Conservation (phyloP, 495 filamentous ascomycete species). For the Penicillium subrubescens region DNA sequence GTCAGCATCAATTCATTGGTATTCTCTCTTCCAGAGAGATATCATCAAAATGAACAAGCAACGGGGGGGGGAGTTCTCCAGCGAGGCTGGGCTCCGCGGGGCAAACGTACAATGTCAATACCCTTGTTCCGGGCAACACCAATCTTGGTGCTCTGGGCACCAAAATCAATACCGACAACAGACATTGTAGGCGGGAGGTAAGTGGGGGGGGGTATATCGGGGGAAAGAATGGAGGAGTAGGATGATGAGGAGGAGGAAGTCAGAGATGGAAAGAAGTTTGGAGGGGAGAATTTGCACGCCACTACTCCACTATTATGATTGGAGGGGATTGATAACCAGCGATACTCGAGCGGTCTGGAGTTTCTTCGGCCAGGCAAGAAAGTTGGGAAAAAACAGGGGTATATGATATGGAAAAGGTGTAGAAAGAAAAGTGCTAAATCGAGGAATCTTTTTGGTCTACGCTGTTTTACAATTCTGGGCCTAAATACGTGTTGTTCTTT, state of each 20-base stretch:
- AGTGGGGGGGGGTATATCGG: slow-evolving; percentile 17
- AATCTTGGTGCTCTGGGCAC: slow-evolving; percentile 94
- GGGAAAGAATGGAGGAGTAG: slow-evolving; percentile 18
- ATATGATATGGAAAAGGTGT: background rate
- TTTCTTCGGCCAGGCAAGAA: background rate
- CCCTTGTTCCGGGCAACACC: slow-evolving; percentile 96
- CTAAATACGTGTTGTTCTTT: slow-evolving; percentile 24
- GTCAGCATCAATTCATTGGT: slow-evolving; percentile 28
- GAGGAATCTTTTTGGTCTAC: background rate
- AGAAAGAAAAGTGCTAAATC: background rate
- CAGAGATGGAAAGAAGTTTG: slow-evolving; percentile 32
- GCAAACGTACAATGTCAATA: slow-evolving; percentile 85
- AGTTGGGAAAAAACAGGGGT: background rate
- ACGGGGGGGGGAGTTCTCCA: slow-evolving; percentile 1
- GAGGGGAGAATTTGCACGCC: slow-evolving; percentile 50
- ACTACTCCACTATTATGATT: slow-evolving; percentile 39
- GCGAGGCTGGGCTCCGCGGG: slow-evolving; percentile 22
- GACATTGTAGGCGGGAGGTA: slow-evolving; percentile 56
- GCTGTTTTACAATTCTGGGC: background rate
- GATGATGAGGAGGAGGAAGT: slow-evolving; percentile 21
- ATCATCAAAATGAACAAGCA: background rate
- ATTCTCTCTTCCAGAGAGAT: background rate
- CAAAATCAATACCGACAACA: slow-evolving; percentile 92
- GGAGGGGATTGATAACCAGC: slow-evolving; percentile 28
- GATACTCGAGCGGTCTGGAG: slow-evolving; percentile 21